Evolutionary conservation across 805 yeast genomes (phyloP).

Genomic region (Candida sakaeoensis): DNA sequence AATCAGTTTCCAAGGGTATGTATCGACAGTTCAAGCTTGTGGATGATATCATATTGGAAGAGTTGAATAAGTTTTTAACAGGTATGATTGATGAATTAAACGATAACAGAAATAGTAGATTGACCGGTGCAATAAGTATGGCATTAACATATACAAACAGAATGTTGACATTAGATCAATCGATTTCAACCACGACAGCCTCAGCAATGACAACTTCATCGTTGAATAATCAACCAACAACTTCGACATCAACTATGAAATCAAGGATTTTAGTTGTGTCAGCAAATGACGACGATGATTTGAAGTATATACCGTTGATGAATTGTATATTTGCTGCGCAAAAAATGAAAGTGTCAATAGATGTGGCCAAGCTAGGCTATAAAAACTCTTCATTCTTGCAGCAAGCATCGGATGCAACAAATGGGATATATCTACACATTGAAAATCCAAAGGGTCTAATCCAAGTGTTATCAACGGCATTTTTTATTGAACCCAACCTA

Average conservation of each 20-base stretch:
- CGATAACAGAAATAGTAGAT: constrained; percentile 27
- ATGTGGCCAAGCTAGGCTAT: constrained; percentile 75
- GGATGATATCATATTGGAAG: constrained; percentile 67
- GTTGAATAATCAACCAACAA: constrained; percentile 12
- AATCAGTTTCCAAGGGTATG: constrained; percentile 56
- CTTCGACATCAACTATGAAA: constrained; percentile 20
- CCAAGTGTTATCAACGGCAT: constrained; percentile 77
- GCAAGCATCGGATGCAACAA: constrained; percentile 93
- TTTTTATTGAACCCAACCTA: constrained; percentile 80
- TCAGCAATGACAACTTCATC: constrained; percentile 35
- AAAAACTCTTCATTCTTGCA: constrained; percentile 72
- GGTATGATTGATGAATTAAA: constrained; percentile 16
- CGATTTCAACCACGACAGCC: constrained; percentile 42
- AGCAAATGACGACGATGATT: constrained; percentile 67
- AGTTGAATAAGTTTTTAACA: constrained; percentile 40
- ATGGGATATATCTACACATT: constrained; percentile 78
- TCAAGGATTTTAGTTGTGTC: constrained; percentile 54
- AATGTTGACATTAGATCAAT: constrained; percentile 47
- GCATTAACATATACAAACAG: constrained; percentile 80
- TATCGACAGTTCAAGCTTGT: constrained; percentile 80
- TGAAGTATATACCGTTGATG: constrained; percentile 90
- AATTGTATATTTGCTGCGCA: constrained; percentile 95
- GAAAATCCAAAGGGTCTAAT: constrained; percentile 71
- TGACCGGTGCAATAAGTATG: constrained; percentile 77
- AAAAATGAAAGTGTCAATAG: constrained; percentile 83